These are phyloP conservation scores for Talaromyces albobiverticillius DNA, from an alignment of 2,329 filamentous ascomycete species.

Conservation along the genomic window DNA sequence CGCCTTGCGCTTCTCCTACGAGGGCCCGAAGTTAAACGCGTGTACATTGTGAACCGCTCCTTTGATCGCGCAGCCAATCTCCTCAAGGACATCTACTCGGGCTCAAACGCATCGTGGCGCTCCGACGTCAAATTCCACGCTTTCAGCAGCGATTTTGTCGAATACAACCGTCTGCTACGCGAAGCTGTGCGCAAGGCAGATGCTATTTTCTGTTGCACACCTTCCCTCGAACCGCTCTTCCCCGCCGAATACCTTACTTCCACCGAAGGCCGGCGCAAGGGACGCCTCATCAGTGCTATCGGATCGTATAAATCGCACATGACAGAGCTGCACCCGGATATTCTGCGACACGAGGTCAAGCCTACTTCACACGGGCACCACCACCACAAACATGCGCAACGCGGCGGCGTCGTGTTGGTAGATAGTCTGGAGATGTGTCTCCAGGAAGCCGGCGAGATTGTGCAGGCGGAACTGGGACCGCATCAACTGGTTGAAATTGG, in stretches of 20 bases:
- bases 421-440: conserved; percentile 74
- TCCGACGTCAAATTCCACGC: conserved; percentile 64
- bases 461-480: conserved; percentile 69
- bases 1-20: conserved; percentile 72
- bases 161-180: conserved; percentile 64
- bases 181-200: conserved; percentile 68
- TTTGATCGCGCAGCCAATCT: conserved; percentile 46
- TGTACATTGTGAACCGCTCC: conserved; percentile 77
- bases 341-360: conserved; percentile 64
- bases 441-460: conserved; percentile 81
- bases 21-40: conserved; percentile 65
- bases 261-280: conserved; percentile 43
- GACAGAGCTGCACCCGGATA: conserved; percentile 76
- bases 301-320: conserved; percentile 65
- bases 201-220: conserved; percentile 86
- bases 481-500: conserved; percentile 83
- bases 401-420: conserved; percentile 60
- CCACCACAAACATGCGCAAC: conserved; percentile 51
- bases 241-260: conserved; percentile 69
- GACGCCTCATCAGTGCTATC: conserved; percentile 42
- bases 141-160: conserved; percentile 68
- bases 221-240: conserved; percentile 71
- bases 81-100: conserved; percentile 54
- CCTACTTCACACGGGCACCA: conserved; percentile 39
- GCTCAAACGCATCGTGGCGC: conserved; percentile 60